These are phyloP conservation scores for Botryotinia calthae DNA, from an alignment of 2,329 filamentous ascomycete genomes.

Conservation along the genomic window DNA sequence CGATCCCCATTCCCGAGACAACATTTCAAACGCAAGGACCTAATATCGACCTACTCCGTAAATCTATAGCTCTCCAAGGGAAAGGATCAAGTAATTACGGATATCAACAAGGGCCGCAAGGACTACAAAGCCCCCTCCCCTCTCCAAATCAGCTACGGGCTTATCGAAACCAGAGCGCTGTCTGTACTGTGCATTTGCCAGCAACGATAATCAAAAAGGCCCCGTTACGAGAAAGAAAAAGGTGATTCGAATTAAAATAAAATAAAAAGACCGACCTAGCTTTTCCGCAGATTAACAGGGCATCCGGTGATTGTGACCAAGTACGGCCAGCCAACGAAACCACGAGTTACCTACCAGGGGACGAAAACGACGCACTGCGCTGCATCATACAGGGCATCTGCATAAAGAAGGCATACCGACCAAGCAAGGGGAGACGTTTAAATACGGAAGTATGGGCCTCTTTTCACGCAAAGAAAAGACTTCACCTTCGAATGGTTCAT, in stretches of 20 bases:
- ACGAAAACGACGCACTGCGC: slow-evolving; percentile 5
- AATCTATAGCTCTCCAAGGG: slow-evolving; percentile 7
- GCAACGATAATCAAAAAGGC: slow-evolving; percentile 10
- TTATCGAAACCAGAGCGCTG: slow-evolving; percentile 15
- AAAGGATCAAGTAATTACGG: slow-evolving; percentile 4
- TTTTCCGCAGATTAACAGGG: slow-evolving; percentile 7
- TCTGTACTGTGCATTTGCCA: slow-evolving; percentile 13
- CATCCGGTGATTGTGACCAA: slow-evolving; percentile 10
- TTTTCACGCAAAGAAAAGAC: slow-evolving; percentile 37
- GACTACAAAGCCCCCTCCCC: slow-evolving; percentile 13
- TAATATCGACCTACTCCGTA: slow-evolving; percentile 4
- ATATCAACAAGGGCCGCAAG: slow-evolving; percentile 7
- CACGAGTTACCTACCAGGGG: slow-evolving; percentile 5
- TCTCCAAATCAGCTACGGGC: slow-evolving; percentile 3
- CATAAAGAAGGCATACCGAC: slow-evolving; percentile 9
- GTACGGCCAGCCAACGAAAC: not conserved
- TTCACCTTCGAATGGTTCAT: slow-evolving; percentile 28
- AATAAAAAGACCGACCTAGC: slow-evolving; percentile 1
- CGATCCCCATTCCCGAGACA: slow-evolving; percentile 12
- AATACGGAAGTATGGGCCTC: slow-evolving; percentile 33
- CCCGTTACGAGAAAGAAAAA: not conserved
- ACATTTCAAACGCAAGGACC: slow-evolving; percentile 14
- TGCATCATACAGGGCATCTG: slow-evolving; percentile 16
- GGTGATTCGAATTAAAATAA: not conserved
- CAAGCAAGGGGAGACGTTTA: slow-evolving; percentile 9